Evolutionary conservation across 805 yeast species (phyloP), one percentile per base, ranked within the genome.

Genomic region (Ogataea methanolica): DNA sequence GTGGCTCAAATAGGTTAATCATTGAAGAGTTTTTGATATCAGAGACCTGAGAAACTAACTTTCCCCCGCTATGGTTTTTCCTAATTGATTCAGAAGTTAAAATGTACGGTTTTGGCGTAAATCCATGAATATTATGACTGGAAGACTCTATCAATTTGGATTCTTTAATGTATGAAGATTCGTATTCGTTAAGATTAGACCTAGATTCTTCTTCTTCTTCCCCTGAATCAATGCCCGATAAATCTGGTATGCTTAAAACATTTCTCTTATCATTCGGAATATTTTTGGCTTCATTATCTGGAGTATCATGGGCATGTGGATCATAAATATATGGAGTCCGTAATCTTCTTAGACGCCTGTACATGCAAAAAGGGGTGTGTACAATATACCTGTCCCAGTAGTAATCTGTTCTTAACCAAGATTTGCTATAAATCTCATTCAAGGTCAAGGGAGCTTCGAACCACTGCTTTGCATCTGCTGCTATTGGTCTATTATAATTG

Each of bases 321-420:
- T n/a, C 23, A 11, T 45, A 40, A 12, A 36, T 12, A 21, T 45
- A 39, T n/a, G 33, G 11, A 3, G 26, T 39, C 19, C 31, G 35
- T 16, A 6, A n/a, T 3, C 29, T 35, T 7, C 21, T 48, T 1
- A 62, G 14, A 43, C 62, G 54, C 23, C 55, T 48, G 17, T 61
- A 15, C 5, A 61, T 42, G 47, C 70, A 69, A 35, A 58, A 49
- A 0, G 72, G 73, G 12, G 68, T 61, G 51, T 73, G 71, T 8
- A 65, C 49, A 6, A 70, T 42, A 46, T 70, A 70, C 41, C 74
- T 53, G 49, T 72, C 73, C 50, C 67, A 66, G 37, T 68, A 58
- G 50, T 72, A 73, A 41, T 64, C 72, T 1, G 75, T 56, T 45
- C 69, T 54, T 14, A 54, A 41, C 69, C 70, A 66, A 3, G 59